Evolutionary conservation across 257 asterid species (phyloP).

Genomic region (Scutellaria galericulata): DNA sequence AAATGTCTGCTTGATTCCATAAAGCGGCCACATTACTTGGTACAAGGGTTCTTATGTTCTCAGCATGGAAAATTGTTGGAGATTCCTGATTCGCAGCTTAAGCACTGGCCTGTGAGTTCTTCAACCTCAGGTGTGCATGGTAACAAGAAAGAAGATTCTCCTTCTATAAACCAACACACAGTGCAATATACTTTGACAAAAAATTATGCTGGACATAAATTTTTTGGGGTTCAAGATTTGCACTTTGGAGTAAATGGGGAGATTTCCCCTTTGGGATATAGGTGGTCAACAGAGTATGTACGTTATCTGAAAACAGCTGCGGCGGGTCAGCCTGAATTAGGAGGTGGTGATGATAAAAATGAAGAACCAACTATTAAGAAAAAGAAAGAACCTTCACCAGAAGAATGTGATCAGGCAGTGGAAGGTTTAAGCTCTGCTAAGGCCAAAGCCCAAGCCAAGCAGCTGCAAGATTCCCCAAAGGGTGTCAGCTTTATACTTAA

Average conservation of each 20-base stretch:
- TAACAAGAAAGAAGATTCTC: conserved; percentile 43
- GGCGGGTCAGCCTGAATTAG: conserved; percentile 63
- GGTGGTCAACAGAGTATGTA: conserved; percentile 51
- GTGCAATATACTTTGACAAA: conserved; percentile 33
- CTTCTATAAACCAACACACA: conserved; percentile 38
- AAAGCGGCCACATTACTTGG: conserved; percentile 42
- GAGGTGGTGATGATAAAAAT: conserved; percentile 52
- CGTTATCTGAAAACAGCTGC: conserved; percentile 70
- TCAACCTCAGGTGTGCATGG: conserved; percentile 42
- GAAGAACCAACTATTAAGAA: conserved; percentile 61
- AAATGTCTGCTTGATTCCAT: conserved; percentile 57
- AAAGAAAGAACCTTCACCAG: conserved; percentile 96
- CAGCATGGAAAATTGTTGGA: conserved; percentile 49
- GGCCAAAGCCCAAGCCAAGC: conserved; percentile 91
- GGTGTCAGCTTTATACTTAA: conserved; percentile 56
- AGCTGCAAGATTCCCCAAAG: conserved; percentile 79
- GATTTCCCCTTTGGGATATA: conserved; percentile 49
- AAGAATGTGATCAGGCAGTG: conserved; percentile 97
- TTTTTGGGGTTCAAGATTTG: conserved; percentile 42
- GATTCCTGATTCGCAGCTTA: conserved; percentile 48
- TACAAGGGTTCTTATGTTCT: conserved; percentile 51
- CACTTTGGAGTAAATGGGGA: conserved; percentile 46
- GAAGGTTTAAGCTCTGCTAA: conserved; percentile 87
- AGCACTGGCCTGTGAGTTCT: conserved; percentile 45
- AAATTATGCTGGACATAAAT: conserved; percentile 35